Conservation (phyloP, 495 filamentous ascomycete genomes). For the Penicillium flavigenum region DNA sequence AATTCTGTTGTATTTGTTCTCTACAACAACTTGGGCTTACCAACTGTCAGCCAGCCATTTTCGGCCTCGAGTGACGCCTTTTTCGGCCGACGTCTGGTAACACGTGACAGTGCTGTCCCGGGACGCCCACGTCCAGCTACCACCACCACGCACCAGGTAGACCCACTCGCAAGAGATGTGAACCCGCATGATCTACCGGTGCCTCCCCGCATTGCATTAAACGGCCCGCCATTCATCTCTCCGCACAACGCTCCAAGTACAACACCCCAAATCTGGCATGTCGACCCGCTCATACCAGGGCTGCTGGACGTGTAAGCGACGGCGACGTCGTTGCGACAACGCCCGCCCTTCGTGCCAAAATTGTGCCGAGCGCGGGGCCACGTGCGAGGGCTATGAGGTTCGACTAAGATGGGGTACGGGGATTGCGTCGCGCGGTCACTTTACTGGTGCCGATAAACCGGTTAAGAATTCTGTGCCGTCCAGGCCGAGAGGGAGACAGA, state of each 20-base stretch:
- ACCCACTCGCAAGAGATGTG: too few relatives aligned
- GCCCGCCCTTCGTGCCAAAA: constrained; percentile 28
- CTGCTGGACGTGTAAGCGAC: constrained; percentile 43
- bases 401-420: constrained; percentile 38
- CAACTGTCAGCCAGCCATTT: too few relatives aligned
- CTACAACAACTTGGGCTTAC: too few relatives aligned
- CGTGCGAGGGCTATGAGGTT: constrained; percentile 40
- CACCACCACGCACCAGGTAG: too few relatives aligned
- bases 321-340: constrained; percentile 36
- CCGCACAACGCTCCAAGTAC: neutral
- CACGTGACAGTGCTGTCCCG: too few relatives aligned
- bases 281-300: constrained; percentile 38
- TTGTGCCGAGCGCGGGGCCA: constrained; percentile 29
- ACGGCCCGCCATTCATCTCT: neutral
- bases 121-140: too few relatives aligned
- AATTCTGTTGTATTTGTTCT: too few relatives aligned
- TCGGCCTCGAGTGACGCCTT: too few relatives aligned
- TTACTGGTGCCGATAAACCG: constrained; percentile 37
- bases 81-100: too few relatives aligned
- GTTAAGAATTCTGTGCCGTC: constrained; percentile 25
- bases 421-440: constrained; percentile 38
- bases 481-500: constrained; percentile 29
- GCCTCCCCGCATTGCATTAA: constrained; percentile 22
- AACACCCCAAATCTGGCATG: constrained; percentile 27
- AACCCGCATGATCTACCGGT: constrained; percentile 7